Evolutionary conservation across 2,329 filamentous ascomycete genomes (phyloP), one percentile per base, ranked within the genome.

Genomic region (Didymella pomorum): DNA sequence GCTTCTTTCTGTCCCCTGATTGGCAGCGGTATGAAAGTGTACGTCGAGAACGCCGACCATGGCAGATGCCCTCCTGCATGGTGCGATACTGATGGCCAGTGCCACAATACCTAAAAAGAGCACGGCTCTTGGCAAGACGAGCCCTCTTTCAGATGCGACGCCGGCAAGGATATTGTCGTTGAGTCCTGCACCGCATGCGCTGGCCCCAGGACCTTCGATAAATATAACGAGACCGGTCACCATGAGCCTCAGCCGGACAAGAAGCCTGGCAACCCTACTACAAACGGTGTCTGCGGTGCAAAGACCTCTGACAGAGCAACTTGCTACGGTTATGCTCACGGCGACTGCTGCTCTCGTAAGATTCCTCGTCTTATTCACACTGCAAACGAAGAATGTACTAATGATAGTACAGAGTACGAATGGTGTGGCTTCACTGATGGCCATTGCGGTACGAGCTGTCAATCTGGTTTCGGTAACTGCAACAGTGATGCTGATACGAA

Each of bases 1-100:
- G 63, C 67, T 0, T 29, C 1, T 2, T 69, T 64, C 48, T 72
- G 70, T 44, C 69, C 69, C 0, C 61, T 73, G 2, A 39, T 67
- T 1, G 39, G 37, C 11, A 64, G 69, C n/a, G 71, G 71, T 0
- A 41, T 72, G 29, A 61, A 51, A 18, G 35, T 72, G 18, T 49
- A 48, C n/a, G 49, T 66, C 11, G 47, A 59, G 12, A 44, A 29
- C 14, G 49, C 26, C 2, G 26, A 58, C 2, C 9, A 46, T 7
- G 45, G 18, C 1, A 4, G 9, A 2, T 70, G 68, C 20, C 57
- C 50, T 1, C 3, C 21, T 2, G 66, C 64, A 7, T 45, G 16
- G 37, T 71, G 70, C 48, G n/a, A 31, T 16, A 20, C 43, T 0
- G 20, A 11, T 1, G 45, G 49, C 2, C 8, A 28, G 26, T 69